Percentiles rank a stretch among this genome's conserved stretches.
Evolutionary conservation across 2,329 filamentous ascomycete genomes (phyloP).

Genomic region (Chrysoporthe deuterocubensis): DNA sequence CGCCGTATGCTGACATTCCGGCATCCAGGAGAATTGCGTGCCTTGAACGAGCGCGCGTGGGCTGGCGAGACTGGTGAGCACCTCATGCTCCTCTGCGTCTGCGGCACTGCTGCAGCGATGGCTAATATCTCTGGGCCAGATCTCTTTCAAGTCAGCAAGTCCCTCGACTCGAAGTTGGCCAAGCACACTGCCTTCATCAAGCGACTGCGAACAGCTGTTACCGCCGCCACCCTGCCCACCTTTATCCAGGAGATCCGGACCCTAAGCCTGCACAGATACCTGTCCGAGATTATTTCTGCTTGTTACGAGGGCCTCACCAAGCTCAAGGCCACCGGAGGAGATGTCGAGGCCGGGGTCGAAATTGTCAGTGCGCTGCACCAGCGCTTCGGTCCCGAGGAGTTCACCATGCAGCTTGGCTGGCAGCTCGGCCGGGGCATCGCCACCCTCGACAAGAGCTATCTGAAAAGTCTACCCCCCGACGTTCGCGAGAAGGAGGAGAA

Average conservation of each 20-base stretch:
- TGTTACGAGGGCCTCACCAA: constrained; percentile 94
- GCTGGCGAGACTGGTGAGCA: constrained; percentile 78
- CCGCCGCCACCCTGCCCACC: constrained; percentile 75
- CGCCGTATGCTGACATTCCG: constrained; percentile 31
- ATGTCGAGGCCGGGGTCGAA: constrained; percentile 89
- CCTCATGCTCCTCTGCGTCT: constrained; percentile 16
- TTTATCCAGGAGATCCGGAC: constrained; percentile 90
- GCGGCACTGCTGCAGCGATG: constrained; percentile 25
- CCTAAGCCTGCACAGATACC: constrained; percentile 91
- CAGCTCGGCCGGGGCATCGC: constrained; percentile 87
- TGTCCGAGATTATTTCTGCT: constrained; percentile 94
- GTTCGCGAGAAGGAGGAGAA: constrained; percentile 94
- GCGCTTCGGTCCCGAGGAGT: constrained; percentile 87
- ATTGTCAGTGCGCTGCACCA: constrained; percentile 95
- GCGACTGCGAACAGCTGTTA: constrained; percentile 87
- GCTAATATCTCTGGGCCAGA: constrained; percentile 51
- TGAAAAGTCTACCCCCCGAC: constrained; percentile 80
- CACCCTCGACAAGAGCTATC: constrained; percentile 80
- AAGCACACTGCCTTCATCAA: constrained; percentile 99
- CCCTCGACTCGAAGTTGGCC: constrained; percentile 92
- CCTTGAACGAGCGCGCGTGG: constrained; percentile 87
- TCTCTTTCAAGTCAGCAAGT: constrained; percentile 75
- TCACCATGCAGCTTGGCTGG: constrained; percentile 92
- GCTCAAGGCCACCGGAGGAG: constrained; percentile 80
- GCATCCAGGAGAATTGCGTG: constrained; percentile 79